Evolutionary conservation across 306 rosid species (phyloP).

Genomic region (Cicer pinnatifidum): DNA sequence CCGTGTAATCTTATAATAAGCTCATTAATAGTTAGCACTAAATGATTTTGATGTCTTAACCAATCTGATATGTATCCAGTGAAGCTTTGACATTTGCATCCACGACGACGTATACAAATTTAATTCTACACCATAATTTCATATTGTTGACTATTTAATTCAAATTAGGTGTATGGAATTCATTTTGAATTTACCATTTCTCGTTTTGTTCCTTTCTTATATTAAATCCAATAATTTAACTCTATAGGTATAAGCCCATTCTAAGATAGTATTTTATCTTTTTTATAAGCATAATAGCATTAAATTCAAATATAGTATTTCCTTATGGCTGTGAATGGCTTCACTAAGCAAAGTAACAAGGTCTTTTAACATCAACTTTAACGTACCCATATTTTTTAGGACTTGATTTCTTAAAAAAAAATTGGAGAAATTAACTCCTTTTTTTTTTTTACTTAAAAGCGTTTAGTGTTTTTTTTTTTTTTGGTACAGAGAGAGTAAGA

Average conservation of each 20-base stretch:
- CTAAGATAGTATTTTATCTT: background rate
- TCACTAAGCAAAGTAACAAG: too few species aligned
- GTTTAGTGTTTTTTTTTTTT: too few species aligned
- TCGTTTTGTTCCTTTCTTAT: background rate
- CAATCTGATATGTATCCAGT: background rate
- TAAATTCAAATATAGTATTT: too few species aligned
- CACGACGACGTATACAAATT: conserved; percentile 27
- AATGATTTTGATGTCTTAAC: conserved; percentile 50
- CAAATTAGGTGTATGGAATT: conserved; percentile 19
- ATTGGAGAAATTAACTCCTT: too few species aligned
- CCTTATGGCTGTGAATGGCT: too few species aligned
- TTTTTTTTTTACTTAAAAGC: too few species aligned
- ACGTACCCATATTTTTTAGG: too few species aligned
- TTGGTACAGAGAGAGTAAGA: too few species aligned
- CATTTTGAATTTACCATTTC: background rate
- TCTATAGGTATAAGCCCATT: conserved; percentile 3
- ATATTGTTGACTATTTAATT: conserved; percentile 6
- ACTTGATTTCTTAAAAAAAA: too few species aligned
- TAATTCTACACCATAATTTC: conserved; percentile 19
- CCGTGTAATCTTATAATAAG: background rate
- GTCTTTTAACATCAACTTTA: too few species aligned
- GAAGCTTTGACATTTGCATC: conserved; percentile 37
- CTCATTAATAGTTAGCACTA: background rate
- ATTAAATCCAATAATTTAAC: background rate
- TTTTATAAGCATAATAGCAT: too few species aligned